Conservation (phyloP, 768 basidiomycete genomes). For the Tulasnella sp. region DNA sequence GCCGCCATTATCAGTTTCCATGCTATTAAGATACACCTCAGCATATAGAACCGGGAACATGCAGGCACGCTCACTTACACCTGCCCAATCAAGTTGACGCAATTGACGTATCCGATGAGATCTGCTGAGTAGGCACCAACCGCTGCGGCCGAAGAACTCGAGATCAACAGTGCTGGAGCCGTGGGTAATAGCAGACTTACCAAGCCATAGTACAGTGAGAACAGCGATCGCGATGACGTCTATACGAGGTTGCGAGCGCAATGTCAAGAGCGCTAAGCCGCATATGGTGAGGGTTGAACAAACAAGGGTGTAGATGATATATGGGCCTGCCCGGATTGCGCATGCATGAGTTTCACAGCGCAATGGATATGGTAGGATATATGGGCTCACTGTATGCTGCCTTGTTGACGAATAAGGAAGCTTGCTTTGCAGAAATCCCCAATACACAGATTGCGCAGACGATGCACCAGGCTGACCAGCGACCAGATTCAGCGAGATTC, state of each 20-base stretch:
- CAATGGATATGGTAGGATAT: neutral
- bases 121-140: slow-evolving; percentile 12
- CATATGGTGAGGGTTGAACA: slow-evolving; percentile 8
- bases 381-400: neutral
- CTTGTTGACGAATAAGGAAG: slow-evolving; percentile 3
- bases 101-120: slow-evolving; percentile 16
- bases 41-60: too few relatives aligned
- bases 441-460: slow-evolving; percentile 11
- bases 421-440: slow-evolving; percentile 13
- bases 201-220: slow-evolving; percentile 15
- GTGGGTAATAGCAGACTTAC: neutral
- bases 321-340: slow-evolving; percentile 1
- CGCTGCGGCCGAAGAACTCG: neutral
- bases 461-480: slow-evolving; percentile 13
- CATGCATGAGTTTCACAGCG: neutral
- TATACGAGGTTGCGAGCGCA: slow-evolving; percentile 13
- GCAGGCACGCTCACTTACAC: neutral
- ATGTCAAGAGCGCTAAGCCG: neutral
- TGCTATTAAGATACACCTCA: neutral
- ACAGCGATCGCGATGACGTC: slow-evolving; percentile 8
- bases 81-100: slow-evolving; percentile 13
- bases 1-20: neutral
- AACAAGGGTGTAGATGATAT: slow-evolving; percentile 13
- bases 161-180: neutral
- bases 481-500: neutral